Percentiles rank a stretch among this genome's conserved stretches.
These are phyloP conservation scores for Verticillium klebahnii DNA, from an alignment of 2,329 filamentous ascomycete species.

Conservation along the genomic window DNA sequence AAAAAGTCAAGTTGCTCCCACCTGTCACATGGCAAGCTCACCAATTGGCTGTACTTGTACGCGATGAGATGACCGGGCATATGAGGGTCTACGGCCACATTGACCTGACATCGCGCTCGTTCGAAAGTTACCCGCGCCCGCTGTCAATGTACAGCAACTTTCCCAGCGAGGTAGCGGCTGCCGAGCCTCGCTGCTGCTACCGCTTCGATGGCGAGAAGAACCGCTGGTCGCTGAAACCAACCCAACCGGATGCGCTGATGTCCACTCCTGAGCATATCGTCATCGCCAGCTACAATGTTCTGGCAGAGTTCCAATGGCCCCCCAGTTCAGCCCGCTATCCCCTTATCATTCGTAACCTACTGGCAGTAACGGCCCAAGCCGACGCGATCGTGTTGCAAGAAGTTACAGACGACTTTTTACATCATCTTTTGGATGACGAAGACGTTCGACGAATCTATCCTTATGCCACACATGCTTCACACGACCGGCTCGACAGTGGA, in stretches of 20 bases:
- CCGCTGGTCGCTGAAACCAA: neutral
- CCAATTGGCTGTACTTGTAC: conserved; percentile 48
- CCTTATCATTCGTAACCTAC: conserved; percentile 36
- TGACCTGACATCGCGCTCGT: neutral
- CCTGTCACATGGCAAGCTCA: conserved; percentile 41
- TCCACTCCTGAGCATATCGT: conserved; percentile 18
- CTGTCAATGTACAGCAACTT: neutral
- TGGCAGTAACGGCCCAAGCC: conserved; percentile 34
- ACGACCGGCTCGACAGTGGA: conserved; percentile 42
- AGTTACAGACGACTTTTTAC: conserved; percentile 60
- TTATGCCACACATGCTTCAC: conserved; percentile 54
- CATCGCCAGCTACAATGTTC: conserved; percentile 49
- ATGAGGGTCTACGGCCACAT: conserved; percentile 18
- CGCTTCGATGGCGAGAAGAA: neutral
- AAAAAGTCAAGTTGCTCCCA: conserved; percentile 47
- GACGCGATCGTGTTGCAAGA: conserved; percentile 56
- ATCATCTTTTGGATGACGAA: conserved; percentile 43
- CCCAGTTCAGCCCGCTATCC: conserved; percentile 36
- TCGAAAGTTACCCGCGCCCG: neutral
- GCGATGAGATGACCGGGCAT: conserved; percentile 27
- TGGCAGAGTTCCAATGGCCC: conserved; percentile 46
- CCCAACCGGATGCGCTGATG: too few relatives aligned
- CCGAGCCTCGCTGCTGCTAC: neutral
- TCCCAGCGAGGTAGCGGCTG: neutral
- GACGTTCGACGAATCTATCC: conserved; percentile 44